Percentiles rank a stretch among this genome's conserved stretches.
Conservation (phyloP, 371 early-diverging fungal genomes). For the Zychaea mexicana region DNA sequence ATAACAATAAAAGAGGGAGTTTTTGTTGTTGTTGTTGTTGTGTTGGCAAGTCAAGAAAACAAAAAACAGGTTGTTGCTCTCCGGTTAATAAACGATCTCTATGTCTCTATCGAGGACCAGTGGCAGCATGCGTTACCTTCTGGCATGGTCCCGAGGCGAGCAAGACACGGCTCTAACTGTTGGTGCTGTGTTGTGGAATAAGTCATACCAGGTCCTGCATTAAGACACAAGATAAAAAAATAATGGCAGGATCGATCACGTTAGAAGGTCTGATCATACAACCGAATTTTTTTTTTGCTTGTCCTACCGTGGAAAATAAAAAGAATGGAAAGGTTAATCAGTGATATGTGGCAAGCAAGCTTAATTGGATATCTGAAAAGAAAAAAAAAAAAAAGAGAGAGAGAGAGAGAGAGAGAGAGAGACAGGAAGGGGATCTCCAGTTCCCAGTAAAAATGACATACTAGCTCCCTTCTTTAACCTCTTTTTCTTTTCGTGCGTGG, state of each 20-base stretch:
- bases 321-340: conserved; percentile 2
- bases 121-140: conserved; percentile 42
- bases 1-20: not conserved
- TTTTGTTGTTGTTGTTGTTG: not conserved
- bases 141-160: conserved; percentile 48
- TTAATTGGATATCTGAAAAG: no score
- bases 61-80: not conserved
- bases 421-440: no score
- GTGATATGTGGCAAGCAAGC: no score
- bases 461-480: no score
- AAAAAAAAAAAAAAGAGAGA: not conserved
- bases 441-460: no score
- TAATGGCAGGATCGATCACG: not conserved
- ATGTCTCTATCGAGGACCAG: not conserved
- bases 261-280: not conserved
- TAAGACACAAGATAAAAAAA: conserved; percentile 4
- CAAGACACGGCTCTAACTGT: conserved; percentile 51
- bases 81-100: not conserved
- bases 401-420: no score
- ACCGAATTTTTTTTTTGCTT: not conserved
- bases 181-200: conserved; percentile 21
- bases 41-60: not conserved
- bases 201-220: conserved; percentile 17
- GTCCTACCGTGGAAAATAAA: not conserved
- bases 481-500: no score